Evolutionary conservation across 257 asterid genomes (phyloP), one percentile per base, ranked within the genome.

Genomic region (Przewalskia tangutica): DNA sequence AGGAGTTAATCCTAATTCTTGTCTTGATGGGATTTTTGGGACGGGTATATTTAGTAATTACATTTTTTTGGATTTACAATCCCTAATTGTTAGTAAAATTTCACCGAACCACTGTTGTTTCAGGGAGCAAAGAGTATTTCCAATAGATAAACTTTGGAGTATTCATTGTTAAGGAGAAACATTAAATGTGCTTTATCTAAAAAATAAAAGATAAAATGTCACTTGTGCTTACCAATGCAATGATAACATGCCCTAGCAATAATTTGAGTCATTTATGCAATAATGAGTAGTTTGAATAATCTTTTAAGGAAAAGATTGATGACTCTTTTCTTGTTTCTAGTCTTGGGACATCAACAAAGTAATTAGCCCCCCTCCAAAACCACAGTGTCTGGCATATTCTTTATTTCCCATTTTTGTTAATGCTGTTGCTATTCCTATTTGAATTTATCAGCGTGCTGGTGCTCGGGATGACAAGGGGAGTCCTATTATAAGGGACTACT

Each of bases 401-500:
- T 23, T 42, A 13, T 27, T 63, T 73, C 20, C 79, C 44, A 13
- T 48, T 20, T 73, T 12, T 73, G 44, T 48, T 80, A 32, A 63
- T 80, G 83, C 12, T n/a, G 4, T 46, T 44, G 46, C 23, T 62
- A 80, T 38, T 67, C 62, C 83, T 80, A 50, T 34, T 40, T 77
- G 12, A 27, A 76, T 34, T 79, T 83, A 86, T 38, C 90, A 96
- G 98, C 95, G 92, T 83, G 97, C 96, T 79, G 92, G 95, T 79
- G 99, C 93, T 88, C 97, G 92, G 73, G 97, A 94, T 88, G 99
- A 94, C 75, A 89, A 82, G 84, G 97, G 98, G 83, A 89, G 85
- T 84, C 97, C 98, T 55, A 88, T 96, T n/a, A 94, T 91, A 86
- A 89, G 97, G 86, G 99, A 95, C 87, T 91, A 91, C 89, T 95